A percentile compares a stretch with the other conserved stretches of the same genome.
phyloP scores from a whole-genome alignment of 164 flowering plant genomes.

The Magnolia officinalis region DNA sequence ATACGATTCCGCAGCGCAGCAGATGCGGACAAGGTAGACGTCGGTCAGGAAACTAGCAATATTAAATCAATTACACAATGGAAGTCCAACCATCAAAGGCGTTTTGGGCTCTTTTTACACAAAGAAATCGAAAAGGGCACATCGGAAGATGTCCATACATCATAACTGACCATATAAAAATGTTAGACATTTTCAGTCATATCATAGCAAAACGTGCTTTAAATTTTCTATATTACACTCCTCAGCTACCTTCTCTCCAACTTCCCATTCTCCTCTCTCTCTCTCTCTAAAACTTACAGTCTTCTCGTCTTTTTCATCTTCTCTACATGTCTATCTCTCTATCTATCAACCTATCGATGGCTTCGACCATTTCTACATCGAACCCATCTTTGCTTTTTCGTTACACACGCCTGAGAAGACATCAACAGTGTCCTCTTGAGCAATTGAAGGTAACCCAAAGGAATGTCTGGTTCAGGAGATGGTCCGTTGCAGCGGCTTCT shows the following conservation, averaged over 20 bases:
- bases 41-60: too few relatives aligned
- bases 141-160: not conserved
- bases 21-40: too few relatives aligned
- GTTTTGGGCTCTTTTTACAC: not conserved
- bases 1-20: too few relatives aligned
- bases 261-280: not conserved
- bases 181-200: constrained; percentile 16
- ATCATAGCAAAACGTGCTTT: constrained; percentile 31
- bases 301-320: not conserved
- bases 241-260: not conserved
- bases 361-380: constrained; percentile 5
- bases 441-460: constrained; percentile 2
- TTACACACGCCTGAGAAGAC: not conserved
- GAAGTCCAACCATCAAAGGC: not conserved
- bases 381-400: not conserved
- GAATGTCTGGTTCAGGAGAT: not conserved
- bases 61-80: too few relatives aligned
- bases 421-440: not conserved
- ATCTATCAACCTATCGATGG: constrained; percentile 2
- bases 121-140: not conserved
- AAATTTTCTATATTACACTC: not conserved
- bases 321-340: not conserved
- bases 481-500: not conserved
- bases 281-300: not conserved
- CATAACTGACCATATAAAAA: constrained; percentile 20